These are phyloP conservation scores for Draba incana DNA, from an alignment of 345 rosid genomes.

Conservation along the genomic window DNA sequence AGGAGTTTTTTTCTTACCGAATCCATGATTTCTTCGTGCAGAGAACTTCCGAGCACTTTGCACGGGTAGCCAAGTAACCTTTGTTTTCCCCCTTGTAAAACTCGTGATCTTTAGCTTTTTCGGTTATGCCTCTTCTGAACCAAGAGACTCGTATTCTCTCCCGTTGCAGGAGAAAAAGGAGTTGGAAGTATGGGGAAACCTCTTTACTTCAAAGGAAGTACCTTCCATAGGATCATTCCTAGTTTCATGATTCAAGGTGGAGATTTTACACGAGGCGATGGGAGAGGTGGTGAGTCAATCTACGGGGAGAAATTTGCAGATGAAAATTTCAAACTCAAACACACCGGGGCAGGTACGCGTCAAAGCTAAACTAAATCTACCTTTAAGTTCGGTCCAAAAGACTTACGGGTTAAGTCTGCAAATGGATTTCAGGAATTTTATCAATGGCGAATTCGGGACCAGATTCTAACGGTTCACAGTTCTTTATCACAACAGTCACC, in stretches of 20 bases:
- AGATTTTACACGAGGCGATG: slow-evolving; percentile 91
- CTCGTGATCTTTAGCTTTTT: slow-evolving; percentile 8
- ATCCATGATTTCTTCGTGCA: slow-evolving; percentile 45
- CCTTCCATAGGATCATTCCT: slow-evolving; percentile 90
- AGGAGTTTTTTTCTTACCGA: slow-evolving; percentile 19
- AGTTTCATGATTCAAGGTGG: slow-evolving; percentile 98
- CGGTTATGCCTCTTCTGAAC: slow-evolving; percentile 2
- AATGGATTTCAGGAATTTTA: slow-evolving; percentile 54
- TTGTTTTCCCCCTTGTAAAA: slow-evolving; percentile 33
- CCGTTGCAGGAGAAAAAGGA: slow-evolving; percentile 80
- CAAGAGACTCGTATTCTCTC: slow-evolving; percentile 12
- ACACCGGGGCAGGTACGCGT: slow-evolving; percentile 70
- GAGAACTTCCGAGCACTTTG: slow-evolving; percentile 98
- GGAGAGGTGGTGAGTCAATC: slow-evolving; percentile 94
- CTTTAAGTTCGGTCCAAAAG: background rate
- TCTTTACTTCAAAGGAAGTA: slow-evolving; percentile 78
- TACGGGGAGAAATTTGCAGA: slow-evolving; percentile 84
- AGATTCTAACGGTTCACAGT: slow-evolving; percentile 89
- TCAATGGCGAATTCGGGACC: slow-evolving; percentile 93
- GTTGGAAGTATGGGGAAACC: slow-evolving; percentile 79
- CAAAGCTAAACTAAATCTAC: slow-evolving; percentile 1
- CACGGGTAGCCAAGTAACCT: slow-evolving; percentile 82
- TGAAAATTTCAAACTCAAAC: slow-evolving; percentile 92
- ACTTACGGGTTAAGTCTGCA: slow-evolving; percentile 2
- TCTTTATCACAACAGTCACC: slow-evolving; percentile 84